A percentile compares a stretch with the other conserved stretches of the same genome.
phyloP scores from a whole-genome alignment of 75 land plant genomes.

The Larix kaempferi region DNA sequence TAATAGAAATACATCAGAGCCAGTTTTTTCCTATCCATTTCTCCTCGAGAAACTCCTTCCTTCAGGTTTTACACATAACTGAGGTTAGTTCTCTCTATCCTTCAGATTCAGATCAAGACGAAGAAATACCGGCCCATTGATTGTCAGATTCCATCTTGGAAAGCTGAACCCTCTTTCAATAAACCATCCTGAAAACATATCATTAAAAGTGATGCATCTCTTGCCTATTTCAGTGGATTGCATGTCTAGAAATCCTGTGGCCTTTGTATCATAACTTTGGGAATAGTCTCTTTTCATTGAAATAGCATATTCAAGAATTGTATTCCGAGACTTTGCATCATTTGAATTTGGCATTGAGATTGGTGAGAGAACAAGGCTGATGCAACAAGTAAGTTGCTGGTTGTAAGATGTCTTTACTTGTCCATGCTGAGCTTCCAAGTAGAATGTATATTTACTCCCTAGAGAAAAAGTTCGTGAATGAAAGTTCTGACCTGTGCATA shows the following conservation, averaged over 20 bases:
- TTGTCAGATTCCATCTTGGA: conserved; percentile 41
- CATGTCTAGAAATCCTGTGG: conserved; percentile 19
- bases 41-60: background rate
- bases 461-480: conserved; percentile 30
- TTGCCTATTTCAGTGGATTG: conserved; percentile 18
- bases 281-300: conserved; percentile 39
- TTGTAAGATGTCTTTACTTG: conserved; percentile 27
- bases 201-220: conserved; percentile 21
- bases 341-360: background rate
- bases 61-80: background rate
- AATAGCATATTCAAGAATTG: conserved; percentile 27
- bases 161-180: conserved; percentile 30
- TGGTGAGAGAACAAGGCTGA: conserved; percentile 19
- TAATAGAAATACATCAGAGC: background rate
- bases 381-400: conserved; percentile 30
- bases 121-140: conserved; percentile 36
- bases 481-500: conserved; percentile 41
- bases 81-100: conserved; percentile 2
- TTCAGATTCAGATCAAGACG: conserved; percentile 24
- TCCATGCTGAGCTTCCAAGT: conserved; percentile 29
- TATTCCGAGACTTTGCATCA: background rate
- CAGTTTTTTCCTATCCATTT: background rate
- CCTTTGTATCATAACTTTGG: conserved; percentile 27
- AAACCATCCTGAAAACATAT: conserved; percentile 39
- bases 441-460: conserved; percentile 27